Evolutionary conservation across 495 filamentous ascomycete species (phyloP), one percentile per base, ranked within the genome.

Genomic region (Penicillium cinerascens): DNA sequence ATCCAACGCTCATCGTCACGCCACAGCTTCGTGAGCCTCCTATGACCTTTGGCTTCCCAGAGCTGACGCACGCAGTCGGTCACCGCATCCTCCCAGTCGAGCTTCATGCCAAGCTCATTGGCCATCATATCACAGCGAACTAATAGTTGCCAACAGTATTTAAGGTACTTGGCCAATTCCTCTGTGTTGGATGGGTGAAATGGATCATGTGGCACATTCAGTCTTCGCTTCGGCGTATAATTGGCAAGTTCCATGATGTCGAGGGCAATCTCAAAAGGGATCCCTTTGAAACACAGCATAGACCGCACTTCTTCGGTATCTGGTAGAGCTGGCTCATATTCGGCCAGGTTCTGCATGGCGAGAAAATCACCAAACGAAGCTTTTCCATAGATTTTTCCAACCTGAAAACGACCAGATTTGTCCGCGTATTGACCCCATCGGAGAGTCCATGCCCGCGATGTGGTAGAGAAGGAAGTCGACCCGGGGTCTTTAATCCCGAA

Each of bases 51-150:
- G 6, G 29, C 10, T 33, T 39, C 37, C 37, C 37, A 39, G 13
- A 39, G 37, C 5, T 16, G 4, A 10, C 18, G 8, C 6, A 39
- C n/a, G 7, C 37, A 39, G 4, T 39, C 18, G n/a, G 37, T 39
- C 0, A 39, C 37, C 16, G n/a, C 10, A 11, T 49, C 26, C 13
- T 41, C 22, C 47, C 47, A 49, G 6, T 37, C 36, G 42, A 49
- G 11, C 10, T 44, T 39, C 39, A 51, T 38, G 11, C 40, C 56
- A 21, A 60, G 17, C 29, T 43, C 59, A 7, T 52, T 49, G 17
- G 59, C 55, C 48, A 63, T 55, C 61, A 56, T 61, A 21, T 58
- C 49, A 43, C 58, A 61, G n/a, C 49, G 50, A n/a, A 64, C 49
- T 17, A 64, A 10, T 10, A 57, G 35, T 23, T 56, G 50, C 61